Conservation (phyloP, 106 monocot genomes). For the Phalaenopsis equestris region DNA sequence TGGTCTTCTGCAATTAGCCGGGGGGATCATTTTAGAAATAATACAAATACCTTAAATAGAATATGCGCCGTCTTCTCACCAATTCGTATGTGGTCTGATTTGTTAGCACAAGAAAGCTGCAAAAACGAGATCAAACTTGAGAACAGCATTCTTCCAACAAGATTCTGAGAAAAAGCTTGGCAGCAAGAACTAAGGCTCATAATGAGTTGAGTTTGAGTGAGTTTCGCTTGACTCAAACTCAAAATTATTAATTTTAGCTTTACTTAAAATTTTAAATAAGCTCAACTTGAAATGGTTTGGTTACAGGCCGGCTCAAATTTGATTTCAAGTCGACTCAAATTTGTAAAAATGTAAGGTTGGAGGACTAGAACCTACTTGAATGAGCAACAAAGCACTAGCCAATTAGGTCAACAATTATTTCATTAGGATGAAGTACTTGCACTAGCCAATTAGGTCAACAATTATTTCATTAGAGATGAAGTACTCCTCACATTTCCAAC, state of each 20-base stretch:
- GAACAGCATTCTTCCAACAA: background rate
- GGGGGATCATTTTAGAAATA: too few relatives aligned
- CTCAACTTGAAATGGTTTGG: background rate
- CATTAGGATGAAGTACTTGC: background rate
- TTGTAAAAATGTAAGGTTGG: background rate
- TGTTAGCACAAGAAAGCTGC: constrained; percentile 66
- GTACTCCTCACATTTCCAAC: background rate
- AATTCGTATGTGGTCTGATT: constrained; percentile 98
- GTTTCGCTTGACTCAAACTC: too few relatives aligned
- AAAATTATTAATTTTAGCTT: too few relatives aligned
- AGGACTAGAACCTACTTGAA: too few relatives aligned
- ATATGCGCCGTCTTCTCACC: constrained; percentile 66
- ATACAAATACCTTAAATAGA: constrained; percentile 53
- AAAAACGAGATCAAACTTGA: constrained; percentile 5
- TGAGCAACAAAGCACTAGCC: too few relatives aligned
- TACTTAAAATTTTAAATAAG: too few relatives aligned
- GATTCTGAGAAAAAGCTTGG: background rate
- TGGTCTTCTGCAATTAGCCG: too few relatives aligned
- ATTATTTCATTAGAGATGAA: background rate
- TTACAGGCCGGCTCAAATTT: too few relatives aligned
- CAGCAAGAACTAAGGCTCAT: too few relatives aligned
- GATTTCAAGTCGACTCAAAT: background rate
- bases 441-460: too few relatives aligned
- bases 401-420: too few relatives aligned
- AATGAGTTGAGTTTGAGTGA: too few relatives aligned